Percentiles rank a stretch among this genome's conserved stretches.
Conservation (phyloP, 805 yeast species). For the Tetrapisispora namnaoensis region DNA sequence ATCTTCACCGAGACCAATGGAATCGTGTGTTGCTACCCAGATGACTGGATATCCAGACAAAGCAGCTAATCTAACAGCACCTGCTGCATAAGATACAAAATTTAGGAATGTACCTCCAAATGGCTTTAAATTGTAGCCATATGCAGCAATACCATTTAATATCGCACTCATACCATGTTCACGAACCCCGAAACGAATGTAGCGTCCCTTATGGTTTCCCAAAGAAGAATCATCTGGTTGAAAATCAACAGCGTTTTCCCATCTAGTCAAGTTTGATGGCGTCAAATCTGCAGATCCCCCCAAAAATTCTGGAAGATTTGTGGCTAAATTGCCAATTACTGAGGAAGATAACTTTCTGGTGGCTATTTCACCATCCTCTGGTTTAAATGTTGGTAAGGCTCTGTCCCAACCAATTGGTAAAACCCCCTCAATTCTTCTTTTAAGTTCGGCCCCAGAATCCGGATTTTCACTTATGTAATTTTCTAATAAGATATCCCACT, state of each 20-base stretch:
- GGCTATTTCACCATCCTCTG: conserved; percentile 76
- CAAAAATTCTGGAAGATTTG: conserved; percentile 71
- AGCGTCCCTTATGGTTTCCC: conserved; percentile 86
- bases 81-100: conserved; percentile 78
- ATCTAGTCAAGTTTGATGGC: conserved; percentile 90
- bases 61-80: conserved; percentile 80
- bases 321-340: conserved; percentile 53
- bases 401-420: conserved; percentile 79
- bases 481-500: conserved; percentile 63
- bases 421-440: conserved; percentile 67
- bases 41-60: conserved; percentile 72
- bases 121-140: conserved; percentile 72
- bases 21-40: conserved; percentile 88
- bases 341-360: conserved; percentile 89
- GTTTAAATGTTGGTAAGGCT: conserved; percentile 67
- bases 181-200: conserved; percentile 95
- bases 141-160: conserved; percentile 94
- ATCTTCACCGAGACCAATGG: conserved; percentile 86
- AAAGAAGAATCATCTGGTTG: conserved; percentile 72
- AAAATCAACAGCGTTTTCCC: conserved; percentile 78
- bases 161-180: conserved; percentile 99
- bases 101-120: conserved; percentile 98
- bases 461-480: conserved; percentile 64
- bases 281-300: conserved; percentile 99
- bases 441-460: conserved; percentile 64